Base-by-base conservation (phyloP, 2,329 filamentous ascomycete species). In the Neopestalotiopsis clavispora region DNA sequence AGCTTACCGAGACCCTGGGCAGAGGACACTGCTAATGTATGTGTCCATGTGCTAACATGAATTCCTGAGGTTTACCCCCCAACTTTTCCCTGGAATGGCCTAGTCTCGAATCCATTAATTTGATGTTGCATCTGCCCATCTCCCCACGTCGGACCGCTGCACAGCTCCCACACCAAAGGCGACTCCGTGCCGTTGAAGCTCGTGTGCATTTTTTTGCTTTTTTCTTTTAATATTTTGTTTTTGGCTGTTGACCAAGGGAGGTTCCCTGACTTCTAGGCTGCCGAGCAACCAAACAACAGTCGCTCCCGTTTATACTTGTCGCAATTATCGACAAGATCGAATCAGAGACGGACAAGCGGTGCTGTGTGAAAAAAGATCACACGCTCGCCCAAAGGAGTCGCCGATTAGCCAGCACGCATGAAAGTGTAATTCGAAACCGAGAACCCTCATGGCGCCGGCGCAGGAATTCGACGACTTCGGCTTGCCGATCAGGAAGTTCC, bases 381-480 rank as follows among this genome's bases (percentile, higher is more conserved):
- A 34, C 60, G 28, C 30, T 14, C 12, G 30, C 32, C 60, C 20
- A 34, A 14, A 32, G 34, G 40, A 12, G 30, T 9, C 32, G 13
- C 30, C 32, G 20, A 38, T 34, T 23, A 17, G 74, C 70, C 71
- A 72, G 70, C 74, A 78, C 76, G 74, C 73, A 78, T 78, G 74
- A 74, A 72, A 72, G 72, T 38, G n/a, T 40, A 64, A 14, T 64
- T 6, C 20, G 23, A 28, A 28, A 70, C 72, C 76, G 69, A 79
- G 78, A 75, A 74, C 76, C 71, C 73, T 75, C 70, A 75, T 72
- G 74, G 74, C 72, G 62, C 59, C 74, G 70, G 75, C 73, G 68
- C 78, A 76, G 64, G 88, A 91, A 75, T 81, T 90, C 69, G 91
- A 94, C 78, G 91, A 94, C 72, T 94, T 93, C 77, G 91, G 91